These are phyloP conservation scores for Calonectria fujianensis DNA, from an alignment of 2,329 filamentous ascomycete genomes.

Conservation along the genomic window DNA sequence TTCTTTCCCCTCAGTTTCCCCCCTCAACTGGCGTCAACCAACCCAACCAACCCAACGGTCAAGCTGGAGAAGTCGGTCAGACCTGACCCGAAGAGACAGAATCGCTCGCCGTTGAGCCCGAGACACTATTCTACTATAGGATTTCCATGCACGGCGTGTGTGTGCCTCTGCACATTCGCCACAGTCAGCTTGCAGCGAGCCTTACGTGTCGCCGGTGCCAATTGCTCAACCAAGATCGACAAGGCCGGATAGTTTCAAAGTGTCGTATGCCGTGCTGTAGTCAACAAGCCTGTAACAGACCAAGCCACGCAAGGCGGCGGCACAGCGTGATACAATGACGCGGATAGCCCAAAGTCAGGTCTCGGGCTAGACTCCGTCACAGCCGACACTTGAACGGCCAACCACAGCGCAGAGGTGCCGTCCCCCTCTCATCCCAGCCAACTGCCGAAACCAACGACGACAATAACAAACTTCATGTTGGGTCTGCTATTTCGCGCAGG, in stretches of 20 bases:
- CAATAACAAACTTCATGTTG: slow-evolving; percentile 21
- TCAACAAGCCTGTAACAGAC: slow-evolving; percentile 24
- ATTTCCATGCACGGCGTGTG: not conserved
- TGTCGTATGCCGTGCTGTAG: slow-evolving; percentile 19
- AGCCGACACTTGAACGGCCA: slow-evolving; percentile 29
- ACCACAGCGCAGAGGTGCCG: slow-evolving; percentile 8
- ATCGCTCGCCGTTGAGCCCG: slow-evolving; percentile 4
- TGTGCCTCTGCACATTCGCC: not conserved
- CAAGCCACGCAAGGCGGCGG: slow-evolving; percentile 32
- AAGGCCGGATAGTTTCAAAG: slow-evolving; percentile 31
- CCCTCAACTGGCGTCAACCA: not conserved
- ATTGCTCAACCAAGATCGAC: slow-evolving; percentile 25
- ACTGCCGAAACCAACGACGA: slow-evolving; percentile 27
- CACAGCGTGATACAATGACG: slow-evolving; percentile 29
- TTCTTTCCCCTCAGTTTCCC: slow-evolving; percentile 14
- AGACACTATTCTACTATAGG: slow-evolving; percentile 19
- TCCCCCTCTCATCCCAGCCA: slow-evolving; percentile 11
- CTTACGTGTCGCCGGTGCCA: slow-evolving; percentile 20
- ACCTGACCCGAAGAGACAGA: slow-evolving; percentile 23
- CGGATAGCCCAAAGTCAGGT: slow-evolving; percentile 20
- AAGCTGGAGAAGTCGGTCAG: slow-evolving; percentile 37
- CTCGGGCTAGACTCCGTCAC: slow-evolving; percentile 29
- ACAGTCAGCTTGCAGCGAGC: not conserved
- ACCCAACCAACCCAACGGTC: slow-evolving; percentile 6
- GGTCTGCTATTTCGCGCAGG: slow-evolving; percentile 35